phyloP scores from a whole-genome alignment of 164 flowering plant genomes.

The Magnolia officinalis region DNA sequence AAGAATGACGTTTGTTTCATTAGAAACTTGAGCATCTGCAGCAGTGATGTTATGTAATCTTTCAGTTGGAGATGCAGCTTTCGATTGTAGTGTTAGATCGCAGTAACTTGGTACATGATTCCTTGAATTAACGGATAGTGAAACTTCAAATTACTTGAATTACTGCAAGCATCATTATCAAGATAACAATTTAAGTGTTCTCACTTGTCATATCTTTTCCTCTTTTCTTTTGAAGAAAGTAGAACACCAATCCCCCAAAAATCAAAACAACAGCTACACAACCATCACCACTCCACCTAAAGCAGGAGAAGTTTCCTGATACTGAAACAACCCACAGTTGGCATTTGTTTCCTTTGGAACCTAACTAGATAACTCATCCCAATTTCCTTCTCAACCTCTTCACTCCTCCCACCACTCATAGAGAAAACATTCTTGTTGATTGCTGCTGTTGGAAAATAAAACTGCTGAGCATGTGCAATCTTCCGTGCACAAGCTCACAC shows the following conservation, averaged over 20 bases:
- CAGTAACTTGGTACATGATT: no score
- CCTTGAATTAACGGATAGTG: no score
- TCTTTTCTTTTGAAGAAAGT: slow-evolving; percentile 41
- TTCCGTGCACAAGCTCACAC: slow-evolving; percentile 41
- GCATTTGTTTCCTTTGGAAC: slow-evolving; percentile 45
- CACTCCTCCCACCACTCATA: slow-evolving; percentile 59
- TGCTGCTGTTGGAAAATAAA: slow-evolving; percentile 25
- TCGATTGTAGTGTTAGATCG: no score
- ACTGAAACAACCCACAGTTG: slow-evolving; percentile 14
- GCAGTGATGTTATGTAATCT: no score
- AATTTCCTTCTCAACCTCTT: slow-evolving; percentile 38
- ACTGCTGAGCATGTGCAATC: slow-evolving; percentile 68
- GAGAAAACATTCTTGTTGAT: slow-evolving; percentile 34
- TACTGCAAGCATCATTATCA: no score
- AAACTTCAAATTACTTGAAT: no score
- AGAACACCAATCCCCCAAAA: slow-evolving; percentile 56
- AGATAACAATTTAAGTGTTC: background rate
- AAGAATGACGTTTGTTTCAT: no score
- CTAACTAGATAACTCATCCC: slow-evolving; percentile 54
- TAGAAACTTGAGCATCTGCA: no score
- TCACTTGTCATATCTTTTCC: slow-evolving; percentile 19
- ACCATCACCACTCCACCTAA: slow-evolving; percentile 58
- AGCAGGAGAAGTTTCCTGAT: slow-evolving; percentile 53
- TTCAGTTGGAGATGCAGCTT: no score
- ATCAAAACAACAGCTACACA: slow-evolving; percentile 47